Base-by-base conservation (phyloP, 352 stramenopile species). In the Phytophthora pinifolia region DNA sequence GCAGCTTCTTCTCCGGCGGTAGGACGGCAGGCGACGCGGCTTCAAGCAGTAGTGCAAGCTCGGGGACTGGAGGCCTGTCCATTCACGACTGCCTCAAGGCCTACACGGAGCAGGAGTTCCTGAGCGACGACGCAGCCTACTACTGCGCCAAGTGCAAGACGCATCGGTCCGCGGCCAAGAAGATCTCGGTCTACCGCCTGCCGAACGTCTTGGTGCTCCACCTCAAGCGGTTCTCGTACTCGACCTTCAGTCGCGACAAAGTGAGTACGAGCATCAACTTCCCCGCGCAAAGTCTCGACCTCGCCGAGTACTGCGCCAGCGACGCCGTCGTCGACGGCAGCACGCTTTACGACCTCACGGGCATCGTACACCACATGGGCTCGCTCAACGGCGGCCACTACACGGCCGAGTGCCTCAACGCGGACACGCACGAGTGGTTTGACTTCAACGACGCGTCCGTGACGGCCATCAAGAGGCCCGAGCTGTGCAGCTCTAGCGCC, bases 161-260 rank as follows among this genome's bases (percentile, higher is more conserved):
- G 0, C 81, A 90, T 54, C 75, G 79, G 27, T 72, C 72, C 3
- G 79, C 83, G 35, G 58, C 70, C 35, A 93, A 93, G 62, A 84
- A 85, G 46, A 91, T 93, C 37, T 82, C 74, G 42, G 58, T 93
- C 31, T 89, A 92, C 48, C 74, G 82, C 9, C 59, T 86, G 6
- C 89, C 89, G 7, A 65, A 82, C n/a, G 72, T 97, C 27, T 73
- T 97, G 31, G 79, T 97, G 25, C 32, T 97, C 22, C 89, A 97
- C 54, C 73, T 97, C 31, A 97, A 97, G 66, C 83, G 89, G 1
- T 97, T 97, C 41, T 81, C 74, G 31, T 92, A 81, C 61, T 94
- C 78, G 15, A 87, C 68, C 2, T 82, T 86, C 45, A 89, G 79
- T 45, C 65, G 82, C 29, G 78, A 90, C 62, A 96, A 96, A 46